Conservation (phyloP, 352 stramenopile genomes). For the Phytophthora europaea region DNA sequence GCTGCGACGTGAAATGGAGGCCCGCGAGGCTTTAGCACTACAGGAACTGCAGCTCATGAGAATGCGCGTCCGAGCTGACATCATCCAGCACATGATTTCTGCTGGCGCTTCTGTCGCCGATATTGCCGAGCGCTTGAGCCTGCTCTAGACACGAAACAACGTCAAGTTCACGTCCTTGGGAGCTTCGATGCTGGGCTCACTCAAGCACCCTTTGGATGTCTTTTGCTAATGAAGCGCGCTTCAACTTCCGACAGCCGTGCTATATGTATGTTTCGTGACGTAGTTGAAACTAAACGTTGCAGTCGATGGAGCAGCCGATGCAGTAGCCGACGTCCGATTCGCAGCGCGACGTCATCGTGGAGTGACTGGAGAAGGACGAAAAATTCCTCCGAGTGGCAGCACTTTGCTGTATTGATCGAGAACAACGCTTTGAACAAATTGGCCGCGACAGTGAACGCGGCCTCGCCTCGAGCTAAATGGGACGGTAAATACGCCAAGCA, state of each 20-base stretch:
- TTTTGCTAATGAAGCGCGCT: conserved; percentile 1
- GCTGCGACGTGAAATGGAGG: conserved; percentile 36
- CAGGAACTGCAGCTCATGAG: conserved; percentile 28
- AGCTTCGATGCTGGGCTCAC: background rate
- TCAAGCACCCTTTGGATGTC: background rate
- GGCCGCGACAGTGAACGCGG: conserved; percentile 10
- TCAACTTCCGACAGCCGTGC: background rate
- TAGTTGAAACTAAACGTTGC: background rate
- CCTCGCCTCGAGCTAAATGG: conserved; percentile 12
- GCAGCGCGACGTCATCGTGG: conserved; percentile 13
- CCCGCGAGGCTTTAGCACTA: conserved; percentile 22
- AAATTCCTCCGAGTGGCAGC: conserved; percentile 19
- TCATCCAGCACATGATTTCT: conserved; percentile 33
- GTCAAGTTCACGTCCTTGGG: background rate
- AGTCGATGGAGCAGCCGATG: conserved; percentile 2
- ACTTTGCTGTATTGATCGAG: conserved; percentile 12
- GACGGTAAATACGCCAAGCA: conserved; percentile 9
- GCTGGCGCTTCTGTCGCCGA: conserved; percentile 19
- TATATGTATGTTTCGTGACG: conserved; percentile 2
- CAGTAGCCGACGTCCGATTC: conserved; percentile 4
- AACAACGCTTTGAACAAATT: conserved; percentile 10
- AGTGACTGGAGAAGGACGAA: conserved; percentile 18
- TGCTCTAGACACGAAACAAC: conserved; percentile 11
- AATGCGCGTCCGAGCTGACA: conserved; percentile 32
- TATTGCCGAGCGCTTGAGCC: conserved; percentile 24